Evolutionary conservation across 306 rosid species (phyloP).

Genomic region (Astragalus glycyphyllos): DNA sequence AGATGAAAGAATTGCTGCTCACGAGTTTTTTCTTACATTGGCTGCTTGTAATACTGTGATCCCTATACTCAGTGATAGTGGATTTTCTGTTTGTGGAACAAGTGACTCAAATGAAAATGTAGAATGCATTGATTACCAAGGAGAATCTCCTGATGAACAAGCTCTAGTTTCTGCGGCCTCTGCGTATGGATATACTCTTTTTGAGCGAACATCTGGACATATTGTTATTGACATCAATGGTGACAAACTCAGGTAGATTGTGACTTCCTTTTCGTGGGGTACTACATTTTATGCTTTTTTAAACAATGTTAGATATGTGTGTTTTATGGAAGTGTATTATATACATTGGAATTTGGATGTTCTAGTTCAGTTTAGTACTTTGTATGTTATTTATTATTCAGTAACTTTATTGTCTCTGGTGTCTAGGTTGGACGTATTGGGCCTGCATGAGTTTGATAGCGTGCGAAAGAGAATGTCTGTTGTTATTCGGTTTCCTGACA

Average conservation of each 20-base stretch:
- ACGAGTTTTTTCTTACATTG: slow-evolving; percentile 92
- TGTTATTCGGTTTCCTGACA: slow-evolving; percentile 84
- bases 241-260: slow-evolving; percentile 91
- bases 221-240: slow-evolving; percentile 88
- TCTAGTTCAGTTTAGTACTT: slow-evolving; percentile 30
- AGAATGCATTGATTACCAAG: slow-evolving; percentile 73
- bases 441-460: slow-evolving; percentile 96
- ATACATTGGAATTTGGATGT: neutral
- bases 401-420: slow-evolving; percentile 39
- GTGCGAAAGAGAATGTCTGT: slow-evolving; percentile 97
- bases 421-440: slow-evolving; percentile 93
- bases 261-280: slow-evolving; percentile 49
- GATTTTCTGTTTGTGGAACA: slow-evolving; percentile 48
- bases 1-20: slow-evolving; percentile 73
- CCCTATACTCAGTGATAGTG: slow-evolving; percentile 60
- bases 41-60: slow-evolving; percentile 98
- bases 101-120: slow-evolving; percentile 54
- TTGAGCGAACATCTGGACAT: slow-evolving; percentile 97
- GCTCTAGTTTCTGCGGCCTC: slow-evolving; percentile 95
- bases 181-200: slow-evolving; percentile 92
- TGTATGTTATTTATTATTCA: slow-evolving; percentile 27
- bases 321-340: slow-evolving; percentile 18
- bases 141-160: slow-evolving; percentile 99
- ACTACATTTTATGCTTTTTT: slow-evolving; percentile 28
- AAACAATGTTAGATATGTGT: slow-evolving; percentile 10